Evolutionary conservation across 2,329 filamentous ascomycete genomes (phyloP).

Genomic region (Penicillium sumatraense): DNA sequence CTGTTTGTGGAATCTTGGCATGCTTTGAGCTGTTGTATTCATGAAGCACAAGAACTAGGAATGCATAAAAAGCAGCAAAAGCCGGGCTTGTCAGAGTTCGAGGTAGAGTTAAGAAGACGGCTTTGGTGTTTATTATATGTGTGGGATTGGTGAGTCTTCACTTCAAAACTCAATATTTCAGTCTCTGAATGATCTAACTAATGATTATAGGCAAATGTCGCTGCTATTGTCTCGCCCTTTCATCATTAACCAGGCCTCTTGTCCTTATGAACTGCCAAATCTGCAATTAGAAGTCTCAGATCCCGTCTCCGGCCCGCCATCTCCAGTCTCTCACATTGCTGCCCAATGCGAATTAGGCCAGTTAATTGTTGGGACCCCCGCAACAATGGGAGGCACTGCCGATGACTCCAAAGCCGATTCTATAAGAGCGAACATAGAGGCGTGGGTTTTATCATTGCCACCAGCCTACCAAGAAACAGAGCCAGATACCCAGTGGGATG

Average conservation of each 20-base stretch:
- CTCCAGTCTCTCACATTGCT: constrained; percentile 50
- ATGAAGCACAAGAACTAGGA: constrained; percentile 53
- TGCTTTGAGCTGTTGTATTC: constrained; percentile 48
- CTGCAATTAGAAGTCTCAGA: constrained; percentile 39
- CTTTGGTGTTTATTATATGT: constrained; percentile 53
- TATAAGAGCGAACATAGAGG: constrained; percentile 40
- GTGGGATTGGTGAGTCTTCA: constrained; percentile 51
- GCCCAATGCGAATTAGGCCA: constrained; percentile 46
- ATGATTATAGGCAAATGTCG: constrained; percentile 44
- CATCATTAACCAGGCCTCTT: constrained; percentile 49
- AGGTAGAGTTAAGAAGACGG: constrained; percentile 53
- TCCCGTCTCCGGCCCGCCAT: constrained; percentile 42
- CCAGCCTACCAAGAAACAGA: constrained; percentile 44
- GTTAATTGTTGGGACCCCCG: constrained; percentile 29
- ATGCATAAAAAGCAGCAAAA: constrained; percentile 45
- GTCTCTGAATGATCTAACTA: neutral
- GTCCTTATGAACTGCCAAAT: constrained; percentile 46
- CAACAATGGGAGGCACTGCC: constrained; percentile 13
- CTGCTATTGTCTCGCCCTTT: constrained; percentile 50
- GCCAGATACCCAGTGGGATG: constrained; percentile 51
- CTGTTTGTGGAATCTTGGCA: constrained; percentile 57
- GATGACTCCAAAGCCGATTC: constrained; percentile 33
- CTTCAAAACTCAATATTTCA: neutral
- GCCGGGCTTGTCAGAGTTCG: constrained; percentile 48
- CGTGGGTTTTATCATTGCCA: constrained; percentile 52